phyloP scores from a whole-genome alignment of 1,139 yeast genomes.

The Suhomyces anneliseae region DNA sequence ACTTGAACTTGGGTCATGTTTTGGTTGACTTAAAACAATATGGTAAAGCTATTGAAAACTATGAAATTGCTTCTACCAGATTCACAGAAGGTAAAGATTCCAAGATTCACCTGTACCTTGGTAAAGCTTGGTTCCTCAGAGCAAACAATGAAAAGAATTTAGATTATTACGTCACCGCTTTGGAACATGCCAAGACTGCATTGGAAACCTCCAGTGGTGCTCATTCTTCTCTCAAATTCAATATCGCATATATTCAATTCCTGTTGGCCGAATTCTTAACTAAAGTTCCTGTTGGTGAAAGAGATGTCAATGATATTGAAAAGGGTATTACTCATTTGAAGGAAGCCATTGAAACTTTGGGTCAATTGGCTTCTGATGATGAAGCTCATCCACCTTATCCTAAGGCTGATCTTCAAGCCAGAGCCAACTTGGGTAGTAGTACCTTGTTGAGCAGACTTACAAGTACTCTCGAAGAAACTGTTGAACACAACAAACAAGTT shows the following conservation, averaged over 20 bases:
- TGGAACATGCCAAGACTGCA: slow-evolving; percentile 64
- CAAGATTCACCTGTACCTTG: slow-evolving; percentile 68
- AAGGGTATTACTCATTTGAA: slow-evolving; percentile 58
- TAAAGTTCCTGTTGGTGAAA: slow-evolving; percentile 57
- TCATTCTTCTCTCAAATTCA: slow-evolving; percentile 60
- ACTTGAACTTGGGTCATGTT: slow-evolving; percentile 87
- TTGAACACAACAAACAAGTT: slow-evolving; percentile 59
- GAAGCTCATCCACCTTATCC: slow-evolving; percentile 71
- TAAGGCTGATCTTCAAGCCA: slow-evolving; percentile 72
- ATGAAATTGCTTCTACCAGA: slow-evolving; percentile 73
- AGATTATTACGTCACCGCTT: slow-evolving; percentile 57
- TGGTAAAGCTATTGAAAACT: slow-evolving; percentile 84
- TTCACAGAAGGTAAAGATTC: slow-evolving; percentile 65
- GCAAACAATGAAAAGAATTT: slow-evolving; percentile 70
- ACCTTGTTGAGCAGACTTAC: slow-evolving; percentile 74
- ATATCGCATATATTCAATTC: slow-evolving; percentile 80
- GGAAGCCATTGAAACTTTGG: slow-evolving; percentile 61
- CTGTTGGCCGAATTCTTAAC: slow-evolving; percentile 84
- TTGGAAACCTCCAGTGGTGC: slow-evolving; percentile 36
- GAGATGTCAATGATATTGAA: slow-evolving; percentile 64
- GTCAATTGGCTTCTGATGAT: slow-evolving; percentile 54
- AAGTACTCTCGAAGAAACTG: slow-evolving; percentile 71
- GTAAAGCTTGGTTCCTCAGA: slow-evolving; percentile 87
- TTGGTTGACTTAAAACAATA: slow-evolving; percentile 78
- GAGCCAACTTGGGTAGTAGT: slow-evolving; percentile 80